These are phyloP conservation scores for Cystobasidium ongulense DNA, from an alignment of 768 basidiomycete species.

Conservation along the genomic window DNA sequence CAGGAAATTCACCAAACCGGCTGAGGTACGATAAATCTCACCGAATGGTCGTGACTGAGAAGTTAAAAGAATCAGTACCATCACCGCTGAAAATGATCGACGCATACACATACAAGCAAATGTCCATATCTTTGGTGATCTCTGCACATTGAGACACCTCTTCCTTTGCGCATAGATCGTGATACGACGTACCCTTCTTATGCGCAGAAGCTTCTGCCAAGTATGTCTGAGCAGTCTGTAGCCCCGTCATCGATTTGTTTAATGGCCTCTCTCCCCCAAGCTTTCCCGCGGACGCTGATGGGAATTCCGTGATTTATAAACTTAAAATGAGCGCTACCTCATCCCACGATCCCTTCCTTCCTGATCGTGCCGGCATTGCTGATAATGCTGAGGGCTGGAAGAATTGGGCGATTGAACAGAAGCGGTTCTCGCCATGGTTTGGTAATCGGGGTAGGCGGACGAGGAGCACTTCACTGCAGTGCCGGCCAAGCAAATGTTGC, in stretches of 20 bases:
- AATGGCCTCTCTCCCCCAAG: neutral
- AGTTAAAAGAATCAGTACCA: neutral
- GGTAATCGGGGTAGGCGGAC: neutral
- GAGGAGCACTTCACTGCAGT: too few relatives aligned
- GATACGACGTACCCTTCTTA: neutral
- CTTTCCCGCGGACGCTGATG: constrained; percentile 1
- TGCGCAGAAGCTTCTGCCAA: neutral
- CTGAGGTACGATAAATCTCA: neutral
- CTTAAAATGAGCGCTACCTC: constrained; percentile 9
- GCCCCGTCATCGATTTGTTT: neutral
- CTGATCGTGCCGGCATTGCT: neutral
- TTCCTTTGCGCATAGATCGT: constrained; percentile 16
- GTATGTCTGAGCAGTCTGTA: constrained; percentile 12
- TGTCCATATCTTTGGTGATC: constrained; percentile 2
- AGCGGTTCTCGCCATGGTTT: neutral
- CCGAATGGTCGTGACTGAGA: neutral
- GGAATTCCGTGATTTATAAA: constrained; percentile 19
- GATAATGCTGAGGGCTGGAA: too few relatives aligned
- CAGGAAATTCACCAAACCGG: neutral
- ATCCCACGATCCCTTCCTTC: neutral
- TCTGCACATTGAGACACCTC: neutral
- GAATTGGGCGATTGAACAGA: neutral
- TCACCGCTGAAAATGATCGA: neutral
- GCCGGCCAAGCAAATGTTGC: too few relatives aligned
- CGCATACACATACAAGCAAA: neutral